Percentiles rank a stretch among this genome's conserved stretches.
Evolutionary conservation across 306 rosid species (phyloP).

Genomic region (Prinsepia uniflora): DNA sequence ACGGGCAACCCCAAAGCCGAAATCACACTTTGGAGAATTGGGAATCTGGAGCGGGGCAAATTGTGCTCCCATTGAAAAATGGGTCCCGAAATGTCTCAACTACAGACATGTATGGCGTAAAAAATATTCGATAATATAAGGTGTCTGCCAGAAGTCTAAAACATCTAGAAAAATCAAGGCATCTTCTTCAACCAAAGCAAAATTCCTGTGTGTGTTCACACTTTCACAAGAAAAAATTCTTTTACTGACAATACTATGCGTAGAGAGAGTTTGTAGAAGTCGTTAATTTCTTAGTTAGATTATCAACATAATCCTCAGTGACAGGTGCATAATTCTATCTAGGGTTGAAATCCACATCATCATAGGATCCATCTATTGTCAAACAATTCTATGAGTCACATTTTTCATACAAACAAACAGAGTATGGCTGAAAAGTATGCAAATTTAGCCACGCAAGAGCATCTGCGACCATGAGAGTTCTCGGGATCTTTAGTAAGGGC

Average conservation of each 20-base stretch:
- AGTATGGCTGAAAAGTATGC: not conserved
- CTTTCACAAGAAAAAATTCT: not conserved
- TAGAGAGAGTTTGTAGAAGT: not conserved
- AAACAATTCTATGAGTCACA: not conserved
- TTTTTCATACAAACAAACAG: not conserved
- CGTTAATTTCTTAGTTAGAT: not conserved
- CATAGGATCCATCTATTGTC: not conserved
- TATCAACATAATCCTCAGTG: not conserved
- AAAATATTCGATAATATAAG: not conserved
- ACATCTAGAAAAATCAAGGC: not conserved
- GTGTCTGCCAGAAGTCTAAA: not conserved
- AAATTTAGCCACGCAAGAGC: not conserved
- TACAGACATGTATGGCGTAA: not conserved
- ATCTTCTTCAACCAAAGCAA: not conserved
- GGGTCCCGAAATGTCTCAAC: not conserved
- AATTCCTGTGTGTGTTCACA: not conserved
- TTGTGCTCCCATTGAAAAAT: not conserved
- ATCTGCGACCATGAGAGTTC: not conserved
- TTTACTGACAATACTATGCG: not conserved
- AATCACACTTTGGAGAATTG: too few species aligned
- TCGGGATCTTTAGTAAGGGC: not conserved
- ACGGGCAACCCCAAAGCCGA: too few species aligned
- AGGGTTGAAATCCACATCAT: not conserved
- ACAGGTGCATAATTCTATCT: not conserved
- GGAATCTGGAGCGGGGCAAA: not conserved